Evolutionary conservation across 2,329 filamentous ascomycete genomes (phyloP).

Genomic region (Aspergillus sp.): DNA sequence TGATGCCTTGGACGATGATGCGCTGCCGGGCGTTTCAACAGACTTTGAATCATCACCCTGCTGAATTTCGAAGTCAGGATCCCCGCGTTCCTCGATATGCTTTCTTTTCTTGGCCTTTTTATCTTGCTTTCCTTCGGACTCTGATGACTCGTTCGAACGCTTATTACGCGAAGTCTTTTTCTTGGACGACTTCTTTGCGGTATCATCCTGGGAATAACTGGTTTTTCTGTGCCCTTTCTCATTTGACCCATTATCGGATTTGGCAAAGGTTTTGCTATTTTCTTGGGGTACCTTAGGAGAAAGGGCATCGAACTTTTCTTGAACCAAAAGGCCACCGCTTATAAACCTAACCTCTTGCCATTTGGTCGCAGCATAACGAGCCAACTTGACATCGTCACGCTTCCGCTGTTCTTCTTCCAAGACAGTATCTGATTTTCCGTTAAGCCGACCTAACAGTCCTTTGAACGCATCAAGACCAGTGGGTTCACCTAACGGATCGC

Average conservation of each 20-base stretch:
- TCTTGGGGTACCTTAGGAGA: constrained; percentile 34
- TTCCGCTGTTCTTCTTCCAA: constrained; percentile 66
- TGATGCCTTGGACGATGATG: constrained; percentile 37
- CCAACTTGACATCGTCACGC: constrained; percentile 66
- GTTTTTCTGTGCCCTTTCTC: constrained; percentile 6
- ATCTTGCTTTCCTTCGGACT: constrained; percentile 24
- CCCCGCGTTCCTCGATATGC: constrained; percentile 22
- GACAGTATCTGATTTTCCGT: constrained; percentile 75
- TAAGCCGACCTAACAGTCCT: constrained; percentile 79
- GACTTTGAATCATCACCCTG: too few species aligned
- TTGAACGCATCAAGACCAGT: constrained; percentile 86
- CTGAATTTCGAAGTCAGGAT: constrained; percentile 17
- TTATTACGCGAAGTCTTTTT: constrained; percentile 17
- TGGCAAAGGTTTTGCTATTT: constrained; percentile 51
- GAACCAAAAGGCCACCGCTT: constrained; percentile 68
- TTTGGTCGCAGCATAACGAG: constrained; percentile 67
- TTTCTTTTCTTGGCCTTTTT: constrained; percentile 33
- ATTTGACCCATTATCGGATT: constrained; percentile 12
- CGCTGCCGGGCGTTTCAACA: too few species aligned
- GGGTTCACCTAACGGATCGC: constrained; percentile 61
- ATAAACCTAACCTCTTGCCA: constrained; percentile 84
- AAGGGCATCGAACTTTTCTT: constrained; percentile 48
- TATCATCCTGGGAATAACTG: constrained; percentile 10
- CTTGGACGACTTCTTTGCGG: constrained; percentile 17
- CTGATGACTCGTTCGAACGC: constrained; percentile 12